Evolutionary conservation across 2,329 filamentous ascomycete genomes (phyloP), one percentile per base, ranked within the genome.

Genomic region (Sphaerostilbella broomeana): DNA sequence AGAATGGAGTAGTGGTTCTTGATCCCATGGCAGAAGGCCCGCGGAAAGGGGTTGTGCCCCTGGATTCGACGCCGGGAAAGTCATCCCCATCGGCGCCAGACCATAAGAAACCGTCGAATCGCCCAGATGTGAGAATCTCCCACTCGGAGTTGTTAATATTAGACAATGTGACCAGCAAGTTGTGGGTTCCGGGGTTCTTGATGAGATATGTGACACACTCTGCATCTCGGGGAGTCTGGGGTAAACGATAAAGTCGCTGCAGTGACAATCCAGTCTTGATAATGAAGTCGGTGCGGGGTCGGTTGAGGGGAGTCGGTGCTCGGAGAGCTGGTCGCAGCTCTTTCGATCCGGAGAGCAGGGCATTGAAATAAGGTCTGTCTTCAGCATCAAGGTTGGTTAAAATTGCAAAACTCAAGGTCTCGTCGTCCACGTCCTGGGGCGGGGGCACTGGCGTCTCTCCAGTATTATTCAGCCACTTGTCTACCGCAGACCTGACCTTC

Each of bases 81-180:
- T 71, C 69, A 18, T 75, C 73, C n/a, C 51, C 58, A 38, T 95
- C 89, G 6, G 86, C 87, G 16, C 90, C 90, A 30, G 87, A 94
- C 79, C 90, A 94, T 15, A 95, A 72, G 63, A 97, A 97, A 4
- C 90, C 90, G 56, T 95, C 89, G 53, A 97, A 97, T 19, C 90
- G 84, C 19, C 90, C 90, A 0, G 90, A 95, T 4, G 84, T 86
- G 10, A 97, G 72, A 40, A 97, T 94, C 47, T 95, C 90, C 90
- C 90, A 97, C 61, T 97, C 90, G n/a, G 86, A 84, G 32, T 81
- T 77, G 56, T 84, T 92, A 51, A 97, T 92, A 37, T 89, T 86
- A 24, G 85, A 81, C 35, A 95, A 73, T 0, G 90, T 95, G 27
- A 86, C 81, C 3, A 97, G 77, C 21, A 95, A 79, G 54, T 92